Base-by-base conservation (phyloP, 192 early-diverging fungal species). In the Chytriomyces sp. region DNA sequence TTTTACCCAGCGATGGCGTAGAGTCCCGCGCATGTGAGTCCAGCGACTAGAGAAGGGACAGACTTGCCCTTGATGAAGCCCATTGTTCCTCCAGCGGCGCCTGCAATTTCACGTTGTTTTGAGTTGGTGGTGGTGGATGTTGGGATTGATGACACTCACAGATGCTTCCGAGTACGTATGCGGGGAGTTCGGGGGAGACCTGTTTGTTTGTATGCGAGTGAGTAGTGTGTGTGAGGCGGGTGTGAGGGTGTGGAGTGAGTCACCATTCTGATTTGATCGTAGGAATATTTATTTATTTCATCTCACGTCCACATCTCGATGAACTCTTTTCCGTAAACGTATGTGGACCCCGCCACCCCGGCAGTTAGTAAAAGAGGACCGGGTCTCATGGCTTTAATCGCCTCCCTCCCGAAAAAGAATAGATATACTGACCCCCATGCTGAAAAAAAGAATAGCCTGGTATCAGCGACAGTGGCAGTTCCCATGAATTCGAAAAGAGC, bases 1-100 rank as follows among this genome's bases (percentile, higher is more conserved):
- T 35, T 13, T 73, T 48, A 86, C 79, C 84, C 86, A 9, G 84
- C 78, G 9, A 76, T 72, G 45, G 75, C 78, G 46, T 83, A 88
- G 11, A 85, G 61, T 11, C 78, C 77, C 10, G 81, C 85, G 62
- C 83, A 82, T 0, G 81, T 57, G n/a, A 86, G 45, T 9, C 87
- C 87, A 16, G 87, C 87, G 43, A 85, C 79, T 5, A 89, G 77
- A 10, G 83, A 85, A 2, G 87, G 85, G 35, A 70, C 26, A 28
- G 81, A 82, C 59, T 77, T 71, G 8, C 67, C 75, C 45, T 69
- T 61, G 24, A 75, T 53, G 73, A 79, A 88, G 64, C 87, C 87
- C 45, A 83, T 75, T 46, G 75, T 67, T 10, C 87, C 87, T n/a
- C 87, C 87, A 61, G 81, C 46, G 60, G 85, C 80, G 67, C 79